These are phyloP conservation scores for Sugiyamaella americana DNA, from an alignment of 805 yeast genomes.

Conservation along the genomic window DNA sequence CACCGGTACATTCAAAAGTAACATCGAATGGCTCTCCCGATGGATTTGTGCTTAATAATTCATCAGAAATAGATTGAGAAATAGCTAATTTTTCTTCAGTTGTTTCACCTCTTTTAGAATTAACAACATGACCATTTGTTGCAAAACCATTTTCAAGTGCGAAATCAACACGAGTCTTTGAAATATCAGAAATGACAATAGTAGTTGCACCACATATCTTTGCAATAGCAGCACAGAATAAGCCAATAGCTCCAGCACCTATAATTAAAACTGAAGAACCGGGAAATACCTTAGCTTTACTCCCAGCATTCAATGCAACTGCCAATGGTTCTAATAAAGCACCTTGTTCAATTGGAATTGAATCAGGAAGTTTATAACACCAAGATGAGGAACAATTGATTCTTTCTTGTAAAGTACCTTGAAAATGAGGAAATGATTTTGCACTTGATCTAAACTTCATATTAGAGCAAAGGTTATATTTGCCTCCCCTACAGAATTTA, in stretches of 20 bases:
- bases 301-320: slow-evolving; percentile 78
- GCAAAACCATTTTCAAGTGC: slow-evolving; percentile 30
- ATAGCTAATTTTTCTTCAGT: slow-evolving; percentile 56
- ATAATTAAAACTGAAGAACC: slow-evolving; percentile 46
- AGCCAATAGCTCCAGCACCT: slow-evolving; percentile 53
- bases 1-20: slow-evolving; percentile 81
- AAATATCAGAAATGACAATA: slow-evolving; percentile 63
- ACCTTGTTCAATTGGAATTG: slow-evolving; percentile 74
- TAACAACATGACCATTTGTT: slow-evolving; percentile 25
- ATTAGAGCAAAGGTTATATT: slow-evolving; percentile 75
- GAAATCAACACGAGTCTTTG: slow-evolving; percentile 32
- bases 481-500: slow-evolving; percentile 86
- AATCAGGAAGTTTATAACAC: slow-evolving; percentile 69
- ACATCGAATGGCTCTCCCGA: slow-evolving; percentile 25
- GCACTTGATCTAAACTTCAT: slow-evolving; percentile 85
- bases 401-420: slow-evolving; percentile 54
- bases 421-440: slow-evolving; percentile 53
- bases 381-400: slow-evolving; percentile 66
- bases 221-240: slow-evolving; percentile 70
- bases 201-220: slow-evolving; percentile 62
- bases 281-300: slow-evolving; percentile 52
- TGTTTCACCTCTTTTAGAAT: slow-evolving; percentile 18
- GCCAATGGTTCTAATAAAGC: slow-evolving; percentile 82
- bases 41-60: slow-evolving; percentile 23
- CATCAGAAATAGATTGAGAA: slow-evolving; percentile 39